Base-by-base conservation (phyloP, 331 rosid species). In the Quercus phellos region DNA sequence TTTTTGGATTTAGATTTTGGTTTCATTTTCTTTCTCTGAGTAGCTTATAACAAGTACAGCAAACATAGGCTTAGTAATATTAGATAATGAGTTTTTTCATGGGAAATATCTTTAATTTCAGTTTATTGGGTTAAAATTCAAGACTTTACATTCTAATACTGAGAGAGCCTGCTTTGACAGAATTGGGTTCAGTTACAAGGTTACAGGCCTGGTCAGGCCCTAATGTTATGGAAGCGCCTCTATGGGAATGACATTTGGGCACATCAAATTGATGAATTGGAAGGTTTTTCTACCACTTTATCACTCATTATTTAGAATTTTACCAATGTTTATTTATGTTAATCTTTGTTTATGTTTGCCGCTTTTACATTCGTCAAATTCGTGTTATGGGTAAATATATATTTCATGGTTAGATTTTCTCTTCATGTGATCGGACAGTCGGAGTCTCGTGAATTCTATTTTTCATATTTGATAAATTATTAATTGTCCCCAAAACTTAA, bases 151-250 rank as follows among this genome's bases (percentile, higher is more conserved):
- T 61, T 74, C 56, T 76, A 46, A 70, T 58, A 58, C 27, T 54
- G 53, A 68, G 29, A 53, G 54, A 53, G 54, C 1, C 27, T 76
- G 55, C 55, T 77, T 70, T 55, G 50, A 22, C 83, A 94, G 97
- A 85, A 85, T 84, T 94, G 98, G 98, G 97, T 92, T 85, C 92
- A 85, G 73, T 88, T 89, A 51, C 91, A 74, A 75, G 98, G 97
- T 60, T 94, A 83, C 79, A 84, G 96, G 61, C 93, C 96, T 51
- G 98, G 96, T 17, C 98, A 94, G 79, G 97, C 96, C 73, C 81
- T 94, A 82, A 92, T 94, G 96, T 85, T 94, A 50, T 94, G 98
- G 98, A 94, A 89, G 81, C 96, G 95, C 55, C 76, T 92, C 24
- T 94, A 94, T 80, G 97, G 98, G 76, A 86, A 90, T 73, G 67